These are phyloP conservation scores for Fraxinus pennsylvanica DNA, from an alignment of 257 asterid genomes.

Conservation along the genomic window DNA sequence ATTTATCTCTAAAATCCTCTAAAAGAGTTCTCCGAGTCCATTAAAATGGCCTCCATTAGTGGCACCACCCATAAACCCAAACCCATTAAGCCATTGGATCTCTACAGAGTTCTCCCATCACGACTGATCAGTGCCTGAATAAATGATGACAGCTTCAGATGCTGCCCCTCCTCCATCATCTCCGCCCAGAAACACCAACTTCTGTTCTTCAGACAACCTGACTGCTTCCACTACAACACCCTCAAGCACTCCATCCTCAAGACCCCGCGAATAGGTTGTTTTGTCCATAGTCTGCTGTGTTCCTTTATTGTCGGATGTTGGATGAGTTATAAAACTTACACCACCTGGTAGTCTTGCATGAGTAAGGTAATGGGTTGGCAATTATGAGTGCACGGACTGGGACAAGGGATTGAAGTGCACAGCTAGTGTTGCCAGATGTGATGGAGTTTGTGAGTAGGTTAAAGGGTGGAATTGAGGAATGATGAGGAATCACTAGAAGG, in stretches of 20 bases:
- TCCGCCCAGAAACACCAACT: constrained; percentile 30
- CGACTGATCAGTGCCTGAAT: constrained; percentile 64
- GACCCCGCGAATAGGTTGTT: constrained; percentile 66
- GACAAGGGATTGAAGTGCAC: constrained; percentile 79
- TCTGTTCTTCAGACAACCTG: constrained; percentile 40
- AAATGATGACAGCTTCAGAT: constrained; percentile 73
- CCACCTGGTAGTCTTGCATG: constrained; percentile 48
- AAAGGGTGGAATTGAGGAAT: constrained; percentile 80
- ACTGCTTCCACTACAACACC: constrained; percentile 33
- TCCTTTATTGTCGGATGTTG: constrained; percentile 59
- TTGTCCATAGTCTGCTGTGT: constrained; percentile 70
- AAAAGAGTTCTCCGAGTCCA: not conserved
- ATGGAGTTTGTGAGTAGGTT: constrained; percentile 62
- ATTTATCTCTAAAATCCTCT: not conserved
- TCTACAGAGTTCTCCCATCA: constrained; percentile 76
- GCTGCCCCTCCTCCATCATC: constrained; percentile 35
- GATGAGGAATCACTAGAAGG: constrained; percentile 60
- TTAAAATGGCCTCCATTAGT: constrained; percentile 33
- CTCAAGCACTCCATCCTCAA: constrained; percentile 50
- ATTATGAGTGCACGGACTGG: constrained; percentile 79
- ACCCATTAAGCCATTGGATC: constrained; percentile 36
- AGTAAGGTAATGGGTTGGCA: constrained; percentile 44
- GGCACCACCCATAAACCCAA: constrained; percentile 16
- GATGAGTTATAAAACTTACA: constrained; percentile 39
- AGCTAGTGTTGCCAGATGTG: constrained; percentile 68